Percentiles rank a stretch among this genome's conserved stretches.
Conservation (phyloP, 331 rosid genomes). For the Ulmus americana region DNA sequence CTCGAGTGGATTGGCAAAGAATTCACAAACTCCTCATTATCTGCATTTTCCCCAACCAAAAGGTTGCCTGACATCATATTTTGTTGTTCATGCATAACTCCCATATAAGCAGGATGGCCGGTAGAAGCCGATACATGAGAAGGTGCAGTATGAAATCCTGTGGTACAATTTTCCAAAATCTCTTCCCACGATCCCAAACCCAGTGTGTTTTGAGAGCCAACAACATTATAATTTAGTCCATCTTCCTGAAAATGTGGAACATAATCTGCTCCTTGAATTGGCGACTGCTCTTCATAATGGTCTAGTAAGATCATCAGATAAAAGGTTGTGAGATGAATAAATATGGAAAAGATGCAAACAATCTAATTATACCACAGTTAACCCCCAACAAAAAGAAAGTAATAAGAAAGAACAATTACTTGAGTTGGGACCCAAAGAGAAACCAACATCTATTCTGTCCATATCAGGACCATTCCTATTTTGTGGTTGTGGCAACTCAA, state of each 20-base stretch:
- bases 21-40: slow-evolving; percentile 33
- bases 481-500: slow-evolving; percentile 29
- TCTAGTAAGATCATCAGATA: slow-evolving; percentile 34
- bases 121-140: slow-evolving; percentile 45
- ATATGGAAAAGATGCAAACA: slow-evolving; percentile 7
- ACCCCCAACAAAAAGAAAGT: not conserved
- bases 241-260: slow-evolving; percentile 36
- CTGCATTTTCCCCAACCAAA: slow-evolving; percentile 30
- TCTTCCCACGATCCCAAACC: slow-evolving; percentile 56
- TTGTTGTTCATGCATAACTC: slow-evolving; percentile 39
- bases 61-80: slow-evolving; percentile 24
- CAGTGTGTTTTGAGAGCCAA: slow-evolving; percentile 40
- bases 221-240: slow-evolving; percentile 30
- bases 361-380: not conserved
- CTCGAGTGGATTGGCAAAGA: slow-evolving; percentile 39
- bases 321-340: slow-evolving; percentile 16
- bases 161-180: slow-evolving; percentile 43
- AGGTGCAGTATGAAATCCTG: slow-evolving; percentile 38
- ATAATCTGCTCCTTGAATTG: slow-evolving; percentile 45
- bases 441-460: slow-evolving; percentile 27
- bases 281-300: slow-evolving; percentile 35
- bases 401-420: slow-evolving; percentile 23
- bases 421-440: slow-evolving; percentile 25
- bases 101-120: slow-evolving; percentile 35
- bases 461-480: slow-evolving; percentile 30